Base-by-base conservation (phyloP, 1,139 yeast species). In the Blastobotrys arbuscula region DNA sequence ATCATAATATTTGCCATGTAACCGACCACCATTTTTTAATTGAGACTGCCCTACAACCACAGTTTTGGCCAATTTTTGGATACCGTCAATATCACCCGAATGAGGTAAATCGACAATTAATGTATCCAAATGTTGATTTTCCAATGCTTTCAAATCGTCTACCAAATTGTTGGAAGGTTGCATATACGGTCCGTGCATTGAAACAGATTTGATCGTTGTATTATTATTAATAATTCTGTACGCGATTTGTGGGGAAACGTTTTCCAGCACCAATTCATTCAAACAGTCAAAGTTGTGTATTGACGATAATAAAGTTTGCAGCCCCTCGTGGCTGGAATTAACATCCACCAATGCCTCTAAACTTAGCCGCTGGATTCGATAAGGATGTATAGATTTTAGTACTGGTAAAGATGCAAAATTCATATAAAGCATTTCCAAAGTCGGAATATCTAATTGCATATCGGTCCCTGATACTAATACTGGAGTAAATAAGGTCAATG, bases 401-500 rank as follows among this genome's bases (percentile, higher is more conserved):
- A 34, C 6, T 3, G 31, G 19, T 9, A 33, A n/a, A 7, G 28
- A 15, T 15, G 39, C 2, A 8, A 42, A 18, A n/a, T 18, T 20
- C 15, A 42, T 23, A 24, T 38, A 24, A 4, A 44, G 7, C 20
- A 36, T 9, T 21, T 28, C 24, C 23, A 44, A 23, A 4, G 13
- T n/a, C 10, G 42, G 41, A 5, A 44, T 18, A n/a, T 36, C 23
- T 6, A 36, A 18, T 19, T 7, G 2, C n/a, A 18, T n/a, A 24
- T 37, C 42, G 5, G 15, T 19, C 9, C 16, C 37, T 2, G 24
- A 24, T 12, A n/a, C 26, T 33, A 34, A 16, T 7, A 42, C 40
- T 9, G 49, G 45, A 1, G 45, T 33, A 13, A 41, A 46, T 38
- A 46, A n/a, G 13, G 49, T 46, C 34, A 46, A 15, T 6, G 49